Percentiles rank a stretch among this genome's conserved stretches.
These are phyloP conservation scores for Taxillus chinensis DNA, from an alignment of 164 flowering plant species.

Conservation along the genomic window DNA sequence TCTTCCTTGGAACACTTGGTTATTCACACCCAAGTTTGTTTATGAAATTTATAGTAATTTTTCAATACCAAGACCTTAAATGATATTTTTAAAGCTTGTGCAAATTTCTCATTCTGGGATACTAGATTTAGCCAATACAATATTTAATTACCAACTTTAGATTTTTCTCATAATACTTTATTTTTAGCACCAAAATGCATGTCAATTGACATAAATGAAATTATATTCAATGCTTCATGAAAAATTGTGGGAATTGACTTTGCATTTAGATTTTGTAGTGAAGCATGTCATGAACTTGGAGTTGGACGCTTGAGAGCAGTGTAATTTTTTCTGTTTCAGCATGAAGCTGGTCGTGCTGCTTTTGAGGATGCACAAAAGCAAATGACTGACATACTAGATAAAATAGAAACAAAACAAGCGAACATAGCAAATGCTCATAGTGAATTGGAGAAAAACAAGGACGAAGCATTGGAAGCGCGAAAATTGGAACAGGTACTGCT, in stretches of 20 bases:
- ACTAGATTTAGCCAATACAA: no score
- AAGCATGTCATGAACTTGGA: conserved; percentile 1
- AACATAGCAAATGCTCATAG: conserved; percentile 23
- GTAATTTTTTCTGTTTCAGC: conserved; percentile 38
- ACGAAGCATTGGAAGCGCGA: conserved; percentile 56
- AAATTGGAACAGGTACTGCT: conserved; percentile 57
- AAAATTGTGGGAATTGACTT: neutral
- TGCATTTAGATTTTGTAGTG: neutral
- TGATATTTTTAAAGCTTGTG: no score
- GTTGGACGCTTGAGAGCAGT: neutral
- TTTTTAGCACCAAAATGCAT: no score
- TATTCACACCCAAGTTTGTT: no score
- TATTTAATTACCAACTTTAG: no score
- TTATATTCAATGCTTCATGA: neutral
- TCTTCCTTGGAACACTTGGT: no score
- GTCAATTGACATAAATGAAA: neutral
- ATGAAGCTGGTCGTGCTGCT: conserved; percentile 60
- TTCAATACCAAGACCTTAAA: no score
- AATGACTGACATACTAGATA: conserved; percentile 36
- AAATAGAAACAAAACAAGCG: conserved; percentile 28
- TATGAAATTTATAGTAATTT: no score
- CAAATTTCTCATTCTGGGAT: no score
- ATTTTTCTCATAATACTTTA: no score
- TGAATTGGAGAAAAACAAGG: conserved; percentile 40
- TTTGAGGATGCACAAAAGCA: conserved; percentile 66